These are phyloP conservation scores for Ilyonectria destructans DNA, from an alignment of 2,329 filamentous ascomycete species.

Conservation along the genomic window DNA sequence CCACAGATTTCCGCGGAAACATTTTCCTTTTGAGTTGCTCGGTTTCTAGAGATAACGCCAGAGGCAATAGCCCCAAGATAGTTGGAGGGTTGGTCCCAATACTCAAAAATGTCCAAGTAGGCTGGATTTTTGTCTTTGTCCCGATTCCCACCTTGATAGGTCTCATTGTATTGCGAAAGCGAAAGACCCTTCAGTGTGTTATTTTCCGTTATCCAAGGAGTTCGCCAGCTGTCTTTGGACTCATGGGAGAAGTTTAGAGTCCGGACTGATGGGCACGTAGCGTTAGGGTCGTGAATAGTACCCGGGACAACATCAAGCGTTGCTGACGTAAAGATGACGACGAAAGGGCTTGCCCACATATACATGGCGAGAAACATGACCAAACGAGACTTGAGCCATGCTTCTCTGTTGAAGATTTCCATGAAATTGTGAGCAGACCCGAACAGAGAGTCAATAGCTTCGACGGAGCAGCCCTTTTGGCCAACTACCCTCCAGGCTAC, in stretches of 20 bases:
- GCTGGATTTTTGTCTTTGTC: neutral
- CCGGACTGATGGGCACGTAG: slow-evolving; percentile 35
- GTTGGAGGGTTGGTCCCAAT: slow-evolving; percentile 3
- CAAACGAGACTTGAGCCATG: slow-evolving; percentile 43
- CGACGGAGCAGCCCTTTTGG: slow-evolving; percentile 25
- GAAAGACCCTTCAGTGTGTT: neutral
- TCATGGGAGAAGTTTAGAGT: slow-evolving; percentile 44
- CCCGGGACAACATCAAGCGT: slow-evolving; percentile 35
- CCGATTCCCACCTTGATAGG: neutral
- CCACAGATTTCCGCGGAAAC: slow-evolving; percentile 35
- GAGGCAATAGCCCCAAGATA: neutral
- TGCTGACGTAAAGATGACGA: slow-evolving; percentile 43
- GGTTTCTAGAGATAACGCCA: neutral
- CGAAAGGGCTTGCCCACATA: slow-evolving; percentile 41
- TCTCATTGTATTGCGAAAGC: neutral
- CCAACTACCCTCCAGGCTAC: slow-evolving; percentile 31
- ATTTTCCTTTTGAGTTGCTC: slow-evolving; percentile 24
- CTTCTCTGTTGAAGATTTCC: slow-evolving; percentile 41
- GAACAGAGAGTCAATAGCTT: slow-evolving; percentile 41
- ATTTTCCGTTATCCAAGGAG: neutral
- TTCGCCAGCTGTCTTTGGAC: slow-evolving; percentile 15
- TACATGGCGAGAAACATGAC: slow-evolving; percentile 45
- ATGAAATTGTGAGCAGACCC: slow-evolving; percentile 34
- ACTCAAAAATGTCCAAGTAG: slow-evolving; percentile 31
- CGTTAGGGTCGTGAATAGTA: slow-evolving; percentile 5